phyloP scores from a whole-genome alignment of 805 yeast genomes.

The Saccharomyces jurei region DNA sequence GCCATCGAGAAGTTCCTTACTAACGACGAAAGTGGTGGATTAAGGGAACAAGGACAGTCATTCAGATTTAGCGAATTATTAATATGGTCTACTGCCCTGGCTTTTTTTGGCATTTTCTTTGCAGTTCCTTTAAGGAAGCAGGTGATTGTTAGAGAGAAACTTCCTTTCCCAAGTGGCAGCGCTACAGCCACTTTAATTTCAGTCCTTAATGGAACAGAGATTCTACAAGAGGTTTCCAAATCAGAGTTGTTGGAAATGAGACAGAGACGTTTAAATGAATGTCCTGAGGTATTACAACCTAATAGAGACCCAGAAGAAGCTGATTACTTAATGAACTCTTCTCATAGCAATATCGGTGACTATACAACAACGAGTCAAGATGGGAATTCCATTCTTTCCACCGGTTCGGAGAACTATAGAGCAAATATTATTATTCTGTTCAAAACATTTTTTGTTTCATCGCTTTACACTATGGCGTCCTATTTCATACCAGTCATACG shows the following conservation, averaged over 20 bases:
- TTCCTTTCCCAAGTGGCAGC: constrained; percentile 90
- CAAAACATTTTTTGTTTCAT: constrained; percentile 58
- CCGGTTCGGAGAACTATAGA: constrained; percentile 27
- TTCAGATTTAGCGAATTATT: constrained; percentile 48
- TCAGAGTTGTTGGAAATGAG: constrained; percentile 31
- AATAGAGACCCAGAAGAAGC: constrained; percentile 7
- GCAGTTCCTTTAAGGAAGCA: constrained; percentile 84
- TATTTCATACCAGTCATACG: constrained; percentile 67
- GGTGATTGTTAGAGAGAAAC: constrained; percentile 77
- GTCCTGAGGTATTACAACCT: constrained; percentile 22
- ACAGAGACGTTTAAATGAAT: constrained; percentile 18
- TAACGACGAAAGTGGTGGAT: constrained; percentile 61
- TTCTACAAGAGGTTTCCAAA: constrained; percentile 31
- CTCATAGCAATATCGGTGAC: constrained; percentile 3
- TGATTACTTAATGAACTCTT: background rate
- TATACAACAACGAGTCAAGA: constrained; percentile 17
- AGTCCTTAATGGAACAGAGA: constrained; percentile 68
- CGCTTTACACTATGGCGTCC: constrained; percentile 61
- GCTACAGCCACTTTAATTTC: constrained; percentile 92
- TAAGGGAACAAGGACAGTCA: constrained; percentile 24
- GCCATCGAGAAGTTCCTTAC: constrained; percentile 87
- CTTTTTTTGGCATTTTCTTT: constrained; percentile 91
- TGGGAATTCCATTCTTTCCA: background rate
- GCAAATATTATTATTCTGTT: constrained; percentile 54
- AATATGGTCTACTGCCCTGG: constrained; percentile 79